These are phyloP conservation scores for Xylaria sp. DNA, from an alignment of 2,329 filamentous ascomycete species.

Conservation along the genomic window DNA sequence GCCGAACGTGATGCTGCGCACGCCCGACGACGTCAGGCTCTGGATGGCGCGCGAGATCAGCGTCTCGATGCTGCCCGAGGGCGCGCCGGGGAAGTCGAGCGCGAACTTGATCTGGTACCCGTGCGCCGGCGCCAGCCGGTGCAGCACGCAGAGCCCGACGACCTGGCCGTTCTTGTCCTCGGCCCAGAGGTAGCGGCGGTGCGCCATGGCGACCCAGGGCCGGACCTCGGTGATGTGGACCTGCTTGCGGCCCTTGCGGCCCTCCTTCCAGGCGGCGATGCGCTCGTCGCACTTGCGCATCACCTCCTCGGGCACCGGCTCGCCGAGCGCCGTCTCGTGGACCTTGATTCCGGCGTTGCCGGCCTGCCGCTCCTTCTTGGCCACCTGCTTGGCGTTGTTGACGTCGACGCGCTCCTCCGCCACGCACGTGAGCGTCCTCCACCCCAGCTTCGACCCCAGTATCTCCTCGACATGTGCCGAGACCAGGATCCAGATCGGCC, in stretches of 20 bases:
- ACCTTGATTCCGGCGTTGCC: conserved; percentile 64
- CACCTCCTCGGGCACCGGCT: conserved; percentile 66
- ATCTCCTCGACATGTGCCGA: conserved; percentile 77
- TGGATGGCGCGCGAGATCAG: conserved; percentile 63
- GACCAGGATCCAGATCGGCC: conserved; percentile 89
- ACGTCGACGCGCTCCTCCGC: conserved; percentile 88
- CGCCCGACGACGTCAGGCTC: conserved; percentile 58
- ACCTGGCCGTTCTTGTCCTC: conserved; percentile 73
- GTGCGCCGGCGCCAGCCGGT: conserved; percentile 76
- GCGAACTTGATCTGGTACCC: conserved; percentile 96
- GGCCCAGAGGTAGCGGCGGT: conserved; percentile 85
- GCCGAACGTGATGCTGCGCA: conserved; percentile 79
- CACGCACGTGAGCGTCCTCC: conserved; percentile 86
- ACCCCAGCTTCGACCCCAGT: conserved; percentile 77
- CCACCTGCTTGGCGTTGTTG: conserved; percentile 62
- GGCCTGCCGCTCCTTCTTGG: conserved; percentile 82
- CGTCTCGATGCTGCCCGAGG: conserved; percentile 85
- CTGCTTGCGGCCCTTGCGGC: conserved; percentile 78
- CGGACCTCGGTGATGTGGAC: conserved; percentile 88
- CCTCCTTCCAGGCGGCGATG: conserved; percentile 77
- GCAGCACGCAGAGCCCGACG: conserved; percentile 77
- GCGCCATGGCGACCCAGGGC: conserved; percentile 82
- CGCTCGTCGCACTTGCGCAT: conserved; percentile 70
- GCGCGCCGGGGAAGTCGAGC: conserved; percentile 86
- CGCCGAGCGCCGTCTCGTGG: conserved; percentile 68